Evolutionary conservation across 495 filamentous ascomycete species (phyloP).

Genomic region (Annulohypoxylon bovei): DNA sequence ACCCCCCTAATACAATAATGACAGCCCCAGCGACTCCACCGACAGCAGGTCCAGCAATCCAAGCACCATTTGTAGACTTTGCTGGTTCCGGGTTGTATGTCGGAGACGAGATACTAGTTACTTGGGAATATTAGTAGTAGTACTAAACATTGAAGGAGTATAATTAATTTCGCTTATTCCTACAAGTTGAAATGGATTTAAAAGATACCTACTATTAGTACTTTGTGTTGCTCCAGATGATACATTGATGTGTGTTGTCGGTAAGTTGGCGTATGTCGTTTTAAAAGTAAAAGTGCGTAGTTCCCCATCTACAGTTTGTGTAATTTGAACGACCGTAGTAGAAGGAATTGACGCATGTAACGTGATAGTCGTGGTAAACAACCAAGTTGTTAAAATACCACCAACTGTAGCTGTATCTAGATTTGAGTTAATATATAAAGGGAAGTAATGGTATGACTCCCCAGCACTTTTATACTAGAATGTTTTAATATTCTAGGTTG

Average conservation of each 20-base stretch:
- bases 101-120: not conserved
- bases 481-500: not conserved
- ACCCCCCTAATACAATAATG: not conserved
- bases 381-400: not conserved
- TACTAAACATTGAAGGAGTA: not conserved
- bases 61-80: not conserved
- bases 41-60: conserved; percentile 29
- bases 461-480: not conserved
- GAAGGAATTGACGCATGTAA: not conserved
- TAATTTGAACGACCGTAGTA: conserved; percentile 11
- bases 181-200: not conserved
- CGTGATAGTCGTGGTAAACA: not conserved
- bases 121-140: not conserved
- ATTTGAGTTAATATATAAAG: not conserved
- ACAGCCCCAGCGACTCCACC: conserved; percentile 1
- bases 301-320: conserved; percentile 1
- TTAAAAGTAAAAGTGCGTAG: not conserved
- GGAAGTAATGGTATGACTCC: too few relatives aligned
- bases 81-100: not conserved
- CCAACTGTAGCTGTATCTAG: not conserved
- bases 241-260: conserved; percentile 12
- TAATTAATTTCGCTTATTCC: not conserved
- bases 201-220: not conserved
- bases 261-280: conserved; percentile 18
- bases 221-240: not conserved